Base-by-base conservation (phyloP, 805 yeast species). In the Candida ulmi region DNA sequence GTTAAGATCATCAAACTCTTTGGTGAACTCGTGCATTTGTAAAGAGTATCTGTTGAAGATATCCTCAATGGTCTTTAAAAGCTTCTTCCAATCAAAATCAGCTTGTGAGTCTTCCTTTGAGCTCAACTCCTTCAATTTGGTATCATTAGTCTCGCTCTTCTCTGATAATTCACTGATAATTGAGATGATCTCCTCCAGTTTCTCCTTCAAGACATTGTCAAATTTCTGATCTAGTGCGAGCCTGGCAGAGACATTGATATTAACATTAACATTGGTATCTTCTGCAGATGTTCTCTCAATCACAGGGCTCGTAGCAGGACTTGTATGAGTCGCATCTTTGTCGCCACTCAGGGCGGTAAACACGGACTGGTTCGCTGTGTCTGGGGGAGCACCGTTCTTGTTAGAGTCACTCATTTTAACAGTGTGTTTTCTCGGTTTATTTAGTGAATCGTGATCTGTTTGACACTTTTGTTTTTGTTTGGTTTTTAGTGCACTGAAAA, bases 1-100 rank as follows among this genome's bases (percentile, higher is more conserved):
- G 32, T 47, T 50, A 17, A 50, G 30, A 3, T 41, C 46, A 11
- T 52, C 58, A 38, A 50, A 50, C 11, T 51, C 54, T 29, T 42
- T 42, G 4, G 47, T 50, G 15, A 51, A 36, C 3, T 33, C 29
- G 18, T 48, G 54, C 58, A 54, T 51, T 4, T 44, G 30, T 9
- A 34, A 21, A 5, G 53, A 38, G 32, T 54, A 52, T 5, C 51
- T 53, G 30, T 41, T 35, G 30, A 50, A 52, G 18, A 47, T 28
- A 23, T 29, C 33, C 31, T 52, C 57, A 3, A 47, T 27, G 3
- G 38, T 25, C 8, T 45, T 50, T 19, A 50, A 38, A 5, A 50
- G 33, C 7, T 17, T 33, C 24, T 40, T 32, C 54, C 54, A 50
- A 15, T 44, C 39, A 31, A 50, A 41, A 1, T 31, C 33, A 15